A percentile compares a stretch with the other conserved stretches of the same genome.
Conservation (phyloP, 75 land plant species). For the Selaginella tamariscina region DNA sequence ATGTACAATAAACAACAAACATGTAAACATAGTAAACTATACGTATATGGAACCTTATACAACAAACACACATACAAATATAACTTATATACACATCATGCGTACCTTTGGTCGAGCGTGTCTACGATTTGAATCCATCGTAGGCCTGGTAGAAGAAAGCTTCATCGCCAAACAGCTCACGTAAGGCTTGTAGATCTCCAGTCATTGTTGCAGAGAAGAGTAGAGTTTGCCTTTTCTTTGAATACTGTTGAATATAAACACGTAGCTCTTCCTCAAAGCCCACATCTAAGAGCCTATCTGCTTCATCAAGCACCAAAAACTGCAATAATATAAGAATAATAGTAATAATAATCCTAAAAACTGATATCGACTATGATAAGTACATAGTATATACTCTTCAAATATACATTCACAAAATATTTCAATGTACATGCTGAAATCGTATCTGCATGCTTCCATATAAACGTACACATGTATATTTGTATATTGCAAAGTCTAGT, state of each 20-base stretch:
- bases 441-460: too few relatives aligned
- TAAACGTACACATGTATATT: too few relatives aligned
- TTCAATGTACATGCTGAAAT: too few relatives aligned
- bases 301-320: slow-evolving; percentile 97
- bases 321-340: slow-evolving; percentile 18
- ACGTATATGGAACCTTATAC: too few relatives aligned
- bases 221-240: slow-evolving; percentile 69
- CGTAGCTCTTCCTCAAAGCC: slow-evolving; percentile 79
- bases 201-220: slow-evolving; percentile 98
- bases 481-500: too few relatives aligned
- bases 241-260: slow-evolving; percentile 49
- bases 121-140: slow-evolving; percentile 95
- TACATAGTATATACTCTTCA: too few relatives aligned
- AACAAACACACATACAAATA: too few relatives aligned
- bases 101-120: slow-evolving; percentile 60
- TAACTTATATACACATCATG: too few relatives aligned
- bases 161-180: slow-evolving; percentile 62
- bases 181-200: slow-evolving; percentile 49
- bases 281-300: slow-evolving; percentile 86
- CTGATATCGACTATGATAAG: neutral
- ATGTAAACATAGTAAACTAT: too few relatives aligned
- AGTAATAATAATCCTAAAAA: too few relatives aligned
- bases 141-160: slow-evolving; percentile 85
- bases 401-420: too few relatives aligned
- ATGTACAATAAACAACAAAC: too few relatives aligned